Percentiles rank a stretch among this genome's conserved stretches.
These are phyloP conservation scores for Arthroderma sp. DNA, from an alignment of 2,329 filamentous ascomycete species.

Conservation along the genomic window DNA sequence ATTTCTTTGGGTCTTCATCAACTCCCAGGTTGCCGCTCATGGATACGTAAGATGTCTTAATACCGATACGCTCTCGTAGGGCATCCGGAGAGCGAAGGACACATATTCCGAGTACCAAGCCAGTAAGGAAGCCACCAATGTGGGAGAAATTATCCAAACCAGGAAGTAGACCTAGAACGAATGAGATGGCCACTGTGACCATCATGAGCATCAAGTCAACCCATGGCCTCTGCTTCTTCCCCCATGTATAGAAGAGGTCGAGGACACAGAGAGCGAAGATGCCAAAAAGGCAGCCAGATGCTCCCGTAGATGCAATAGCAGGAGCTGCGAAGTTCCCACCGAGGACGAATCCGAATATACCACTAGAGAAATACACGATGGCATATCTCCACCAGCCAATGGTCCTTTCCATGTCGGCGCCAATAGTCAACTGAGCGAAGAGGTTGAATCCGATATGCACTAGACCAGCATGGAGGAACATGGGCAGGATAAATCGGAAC, in stretches of 20 bases:
- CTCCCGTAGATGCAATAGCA: slow-evolving; percentile 71
- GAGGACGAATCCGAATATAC: slow-evolving; percentile 91
- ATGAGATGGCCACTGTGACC: slow-evolving; percentile 75
- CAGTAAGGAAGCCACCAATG: slow-evolving; percentile 91
- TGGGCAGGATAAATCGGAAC: slow-evolving; percentile 91
- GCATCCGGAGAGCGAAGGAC: slow-evolving; percentile 78
- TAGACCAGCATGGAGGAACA: slow-evolving; percentile 87
- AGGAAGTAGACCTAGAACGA: slow-evolving; percentile 81
- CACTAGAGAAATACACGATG: slow-evolving; percentile 77
- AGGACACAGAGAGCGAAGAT: slow-evolving; percentile 79
- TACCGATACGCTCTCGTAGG: slow-evolving; percentile 60
- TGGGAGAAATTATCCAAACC: slow-evolving; percentile 96
- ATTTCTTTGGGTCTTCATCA: slow-evolving; percentile 39
- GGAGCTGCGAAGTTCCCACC: slow-evolving; percentile 85
- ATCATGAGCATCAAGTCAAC: slow-evolving; percentile 81
- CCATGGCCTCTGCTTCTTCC: slow-evolving; percentile 59
- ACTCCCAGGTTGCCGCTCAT: slow-evolving; percentile 41
- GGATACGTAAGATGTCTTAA: slow-evolving; percentile 58
- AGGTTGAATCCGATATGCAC: slow-evolving; percentile 96
- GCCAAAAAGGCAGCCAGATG: slow-evolving; percentile 82
- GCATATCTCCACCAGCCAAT: slow-evolving; percentile 83
- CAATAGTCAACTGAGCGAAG: slow-evolving; percentile 78
- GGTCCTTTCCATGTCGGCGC: slow-evolving; percentile 78
- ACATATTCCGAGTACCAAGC: slow-evolving; percentile 72
- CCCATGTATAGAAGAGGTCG: slow-evolving; percentile 89